phyloP scores from a whole-genome alignment of 1,284 basidiomycete genomes.

The Peniophora sp. region DNA sequence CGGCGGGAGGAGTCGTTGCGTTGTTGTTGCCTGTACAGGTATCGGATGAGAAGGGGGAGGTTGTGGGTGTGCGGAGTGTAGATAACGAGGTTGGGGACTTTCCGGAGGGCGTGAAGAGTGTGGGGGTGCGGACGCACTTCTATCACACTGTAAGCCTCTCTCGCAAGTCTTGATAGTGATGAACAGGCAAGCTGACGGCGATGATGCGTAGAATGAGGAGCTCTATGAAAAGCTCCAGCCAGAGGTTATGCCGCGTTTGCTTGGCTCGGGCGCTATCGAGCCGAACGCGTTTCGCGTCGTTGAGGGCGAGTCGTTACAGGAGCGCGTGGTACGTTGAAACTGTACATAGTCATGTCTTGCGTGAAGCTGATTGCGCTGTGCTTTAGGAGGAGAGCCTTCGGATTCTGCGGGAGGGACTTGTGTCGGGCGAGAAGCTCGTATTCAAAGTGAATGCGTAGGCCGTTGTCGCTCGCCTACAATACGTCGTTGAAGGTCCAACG shows the following conservation, averaged over 20 bases:
- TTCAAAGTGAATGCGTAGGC: neutral
- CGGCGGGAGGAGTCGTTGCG: conserved; percentile 29
- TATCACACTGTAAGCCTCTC: neutral
- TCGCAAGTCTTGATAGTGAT: neutral
- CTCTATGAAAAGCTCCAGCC: conserved; percentile 2
- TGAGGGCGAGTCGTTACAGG: neutral
- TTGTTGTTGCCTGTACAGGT: conserved; percentile 33
- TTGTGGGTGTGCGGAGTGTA: neutral
- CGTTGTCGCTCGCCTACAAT: too few species aligned
- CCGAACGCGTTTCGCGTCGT: conserved; percentile 2
- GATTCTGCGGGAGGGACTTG: neutral
- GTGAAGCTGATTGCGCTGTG: neutral
- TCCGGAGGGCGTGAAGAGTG: neutral
- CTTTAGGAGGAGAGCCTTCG: neutral
- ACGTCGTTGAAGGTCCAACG: too few species aligned
- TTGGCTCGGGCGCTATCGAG: conserved; percentile 3
- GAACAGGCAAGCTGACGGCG: neutral
- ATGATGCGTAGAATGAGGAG: neutral
- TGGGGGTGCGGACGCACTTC: neutral
- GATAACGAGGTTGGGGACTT: conserved; percentile 22
- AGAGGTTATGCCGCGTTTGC: conserved; percentile 1
- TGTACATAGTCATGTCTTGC: neutral
- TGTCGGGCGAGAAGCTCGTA: neutral
- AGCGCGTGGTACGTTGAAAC: neutral
- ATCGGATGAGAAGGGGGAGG: neutral